Evolutionary conservation across 2,329 filamentous ascomycete species (phyloP), one percentile per base, ranked within the genome.

Genomic region (Fusarium marasasianum): DNA sequence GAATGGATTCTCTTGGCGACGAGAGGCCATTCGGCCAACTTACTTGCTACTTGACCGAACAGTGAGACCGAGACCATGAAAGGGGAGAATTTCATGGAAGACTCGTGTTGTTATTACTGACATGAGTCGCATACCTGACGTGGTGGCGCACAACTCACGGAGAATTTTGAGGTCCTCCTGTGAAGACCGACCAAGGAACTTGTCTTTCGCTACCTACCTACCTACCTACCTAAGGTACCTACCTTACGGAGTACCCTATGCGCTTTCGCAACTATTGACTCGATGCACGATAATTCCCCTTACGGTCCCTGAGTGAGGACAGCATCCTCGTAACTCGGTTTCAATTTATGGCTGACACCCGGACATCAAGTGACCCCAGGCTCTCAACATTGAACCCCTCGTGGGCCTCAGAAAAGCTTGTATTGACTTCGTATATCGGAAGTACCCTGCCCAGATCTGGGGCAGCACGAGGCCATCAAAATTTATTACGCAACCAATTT

Each of bases 401-500:
- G 48, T 31, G 31, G 37, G 33, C 45, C 35, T 33, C 44, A 26
- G 14, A 53, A 74, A 75, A 73, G 72, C 72, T 75, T 75, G 72
- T 75, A 70, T 67, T 55, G 45, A 64, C 55, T 29, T 66, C 69
- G 72, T 75, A 75, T 59, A 55, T 56, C n/a, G 15, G 29, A 47
- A 54, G 72, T 75, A 75, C 63, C 40, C 37, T 62, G 72, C 72
- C 72, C 75, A 75, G 69, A 70, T 62, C 72, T 75, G 72, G 72
- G 72, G 65, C 69, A 71, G 69, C 72, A 75, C 72, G 72, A 66
- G 72, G 72, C 55, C 64, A 45, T 63, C 54, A 67, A 63, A 75
- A 59, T 43, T 48, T 58, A 73, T 75, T 73, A 75, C 69, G 69
- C 73, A 75, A 69, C 61, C 64, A 70, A 54, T 44, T 63, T 56